Conservation (phyloP, 495 filamentous ascomycete species). For the Penicillium subrubescens region DNA sequence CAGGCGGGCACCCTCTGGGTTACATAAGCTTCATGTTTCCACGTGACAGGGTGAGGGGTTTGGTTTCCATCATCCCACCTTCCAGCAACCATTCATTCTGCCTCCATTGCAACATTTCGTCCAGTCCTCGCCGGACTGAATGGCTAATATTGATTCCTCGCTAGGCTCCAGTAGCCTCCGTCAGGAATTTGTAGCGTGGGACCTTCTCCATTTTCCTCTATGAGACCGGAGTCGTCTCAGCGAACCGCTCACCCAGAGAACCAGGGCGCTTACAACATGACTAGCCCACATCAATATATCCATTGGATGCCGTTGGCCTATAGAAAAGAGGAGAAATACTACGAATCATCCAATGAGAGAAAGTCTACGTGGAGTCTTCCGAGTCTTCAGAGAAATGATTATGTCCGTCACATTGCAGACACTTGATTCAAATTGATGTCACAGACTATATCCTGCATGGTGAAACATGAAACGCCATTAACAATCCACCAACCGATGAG, state of each 20-base stretch:
- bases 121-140: conserved; percentile 4
- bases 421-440: conserved; percentile 36
- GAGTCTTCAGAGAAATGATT: conserved; percentile 30
- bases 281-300: conserved; percentile 35
- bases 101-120: conserved; percentile 8
- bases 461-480: conserved; percentile 39
- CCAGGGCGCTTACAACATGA: conserved; percentile 43
- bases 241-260: conserved; percentile 33
- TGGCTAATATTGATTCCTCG: conserved; percentile 6
- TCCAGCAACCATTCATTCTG: conserved; percentile 2
- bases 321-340: conserved; percentile 15
- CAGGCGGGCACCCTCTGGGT: background rate
- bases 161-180: conserved; percentile 7
- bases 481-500: conserved; percentile 22
- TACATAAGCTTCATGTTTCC: conserved; percentile 19
- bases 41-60: conserved; percentile 29
- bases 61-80: conserved; percentile 19
- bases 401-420: conserved; percentile 35
- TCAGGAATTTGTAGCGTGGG: conserved; percentile 16
- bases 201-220: conserved; percentile 9
- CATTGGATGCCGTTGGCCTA: conserved; percentile 34
- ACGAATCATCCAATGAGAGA: conserved; percentile 22
- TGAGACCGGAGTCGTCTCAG: conserved; percentile 32
- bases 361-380: background rate
- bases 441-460: conserved; percentile 28